A percentile compares a stretch with the other conserved stretches of the same genome.
Evolutionary conservation across 495 filamentous ascomycete genomes (phyloP).

Genomic region (Clavariopsis aquatica): DNA sequence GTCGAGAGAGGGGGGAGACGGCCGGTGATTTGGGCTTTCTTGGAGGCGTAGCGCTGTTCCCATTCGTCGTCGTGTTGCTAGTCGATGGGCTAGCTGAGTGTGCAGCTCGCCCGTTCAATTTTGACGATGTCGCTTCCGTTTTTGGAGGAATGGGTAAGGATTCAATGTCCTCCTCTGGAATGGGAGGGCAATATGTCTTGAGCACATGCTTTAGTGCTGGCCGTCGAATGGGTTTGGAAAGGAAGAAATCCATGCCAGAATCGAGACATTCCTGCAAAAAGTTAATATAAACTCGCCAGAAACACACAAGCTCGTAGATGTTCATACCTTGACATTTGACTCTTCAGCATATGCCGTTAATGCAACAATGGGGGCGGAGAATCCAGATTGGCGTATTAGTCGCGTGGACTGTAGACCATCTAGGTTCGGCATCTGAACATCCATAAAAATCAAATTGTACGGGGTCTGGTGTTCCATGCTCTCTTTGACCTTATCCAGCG

Average conservation of each 20-base stretch:
- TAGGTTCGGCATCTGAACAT: constrained; percentile 89
- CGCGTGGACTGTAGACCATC: constrained; percentile 85
- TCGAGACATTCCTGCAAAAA: constrained; percentile 42
- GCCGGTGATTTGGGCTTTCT: constrained; percentile 22
- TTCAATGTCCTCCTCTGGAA: constrained; percentile 49
- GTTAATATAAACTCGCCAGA: too few relatives aligned
- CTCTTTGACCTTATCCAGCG: constrained; percentile 78
- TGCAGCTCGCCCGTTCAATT: neutral
- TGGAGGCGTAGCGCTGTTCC: neutral
- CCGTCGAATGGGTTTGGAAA: constrained; percentile 78
- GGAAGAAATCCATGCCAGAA: constrained; percentile 54
- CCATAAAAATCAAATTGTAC: constrained; percentile 92
- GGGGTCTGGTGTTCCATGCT: constrained; percentile 70
- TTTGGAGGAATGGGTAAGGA: neutral
- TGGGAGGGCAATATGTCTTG: constrained; percentile 63
- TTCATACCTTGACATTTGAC: neutral
- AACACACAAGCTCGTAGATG: too few relatives aligned
- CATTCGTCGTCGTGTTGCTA: constrained; percentile 1
- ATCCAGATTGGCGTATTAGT: constrained; percentile 85
- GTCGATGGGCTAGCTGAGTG: neutral
- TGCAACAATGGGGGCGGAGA: constrained; percentile 85
- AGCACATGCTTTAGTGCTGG: constrained; percentile 84
- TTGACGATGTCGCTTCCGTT: constrained; percentile 12
- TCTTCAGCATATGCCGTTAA: constrained; percentile 67
- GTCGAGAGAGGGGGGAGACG: constrained; percentile 32